A percentile compares a stretch with the other conserved stretches of the same genome.
Conservation (phyloP, 176 grass and related monocot species). For the Tuctoria greenei region DNA sequence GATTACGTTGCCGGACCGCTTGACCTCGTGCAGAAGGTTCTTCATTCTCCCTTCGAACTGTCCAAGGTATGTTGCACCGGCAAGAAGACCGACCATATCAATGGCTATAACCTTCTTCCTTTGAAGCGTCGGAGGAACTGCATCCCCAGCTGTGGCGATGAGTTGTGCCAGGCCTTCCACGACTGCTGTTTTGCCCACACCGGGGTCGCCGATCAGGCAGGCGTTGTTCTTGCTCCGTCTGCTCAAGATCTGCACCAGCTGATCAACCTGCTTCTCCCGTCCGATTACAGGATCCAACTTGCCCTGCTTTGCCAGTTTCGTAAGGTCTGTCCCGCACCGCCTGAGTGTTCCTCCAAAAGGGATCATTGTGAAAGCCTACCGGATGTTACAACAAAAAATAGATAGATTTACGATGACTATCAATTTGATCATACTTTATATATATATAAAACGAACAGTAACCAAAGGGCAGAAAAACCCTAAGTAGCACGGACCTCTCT, state of each 20-base stretch:
- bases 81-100: conserved; percentile 73
- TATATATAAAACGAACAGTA: too few species aligned
- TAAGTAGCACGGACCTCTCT: background rate
- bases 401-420: too few species aligned
- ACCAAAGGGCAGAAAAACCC: too few species aligned
- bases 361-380: background rate
- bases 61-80: conserved; percentile 81
- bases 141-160: conserved; percentile 68
- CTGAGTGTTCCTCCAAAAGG: background rate
- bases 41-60: conserved; percentile 85
- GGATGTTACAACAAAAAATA: background rate
- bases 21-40: conserved; percentile 81
- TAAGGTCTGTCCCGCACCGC: background rate
- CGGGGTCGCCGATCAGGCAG: conserved; percentile 81
- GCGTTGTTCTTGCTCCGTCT: conserved; percentile 87
- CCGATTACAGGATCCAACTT: conserved; percentile 70
- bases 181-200: conserved; percentile 89
- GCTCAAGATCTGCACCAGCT: conserved; percentile 74
- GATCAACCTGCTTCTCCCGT: conserved; percentile 68
- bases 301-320: background rate
- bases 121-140: conserved; percentile 86
- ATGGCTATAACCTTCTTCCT: conserved; percentile 88
- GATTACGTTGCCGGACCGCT: conserved; percentile 73
- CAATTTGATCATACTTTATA: too few species aligned
- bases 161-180: conserved; percentile 85